Conservation (phyloP, 495 filamentous ascomycete genomes). For the Thermothielavioides terrestris region DNA sequence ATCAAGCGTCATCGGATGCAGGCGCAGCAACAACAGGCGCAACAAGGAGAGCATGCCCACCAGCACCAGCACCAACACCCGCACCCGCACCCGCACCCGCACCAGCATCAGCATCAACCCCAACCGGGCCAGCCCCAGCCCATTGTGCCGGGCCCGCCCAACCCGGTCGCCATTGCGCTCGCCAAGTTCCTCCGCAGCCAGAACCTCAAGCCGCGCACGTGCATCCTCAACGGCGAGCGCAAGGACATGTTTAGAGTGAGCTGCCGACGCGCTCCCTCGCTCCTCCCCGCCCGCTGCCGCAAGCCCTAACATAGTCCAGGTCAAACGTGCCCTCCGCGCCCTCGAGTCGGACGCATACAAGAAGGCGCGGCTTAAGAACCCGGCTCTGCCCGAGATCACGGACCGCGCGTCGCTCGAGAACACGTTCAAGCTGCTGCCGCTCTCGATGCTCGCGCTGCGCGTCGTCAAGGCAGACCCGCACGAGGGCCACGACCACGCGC, state of each 20-base stretch:
- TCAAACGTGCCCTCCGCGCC: conserved; percentile 93
- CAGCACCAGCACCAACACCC: conserved; percentile 33
- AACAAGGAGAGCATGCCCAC: conserved; percentile 29
- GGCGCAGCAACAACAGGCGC: conserved; percentile 55
- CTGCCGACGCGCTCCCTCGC: too few species aligned
- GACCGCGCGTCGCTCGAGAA: conserved; percentile 82
- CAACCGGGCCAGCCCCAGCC: conserved; percentile 41
- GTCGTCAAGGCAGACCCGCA: conserved; percentile 74
- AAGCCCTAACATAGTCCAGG: conserved; percentile 39
- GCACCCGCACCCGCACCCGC: conserved; percentile 50
- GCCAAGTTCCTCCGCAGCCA: conserved; percentile 82
- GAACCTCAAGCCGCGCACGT: conserved; percentile 81
- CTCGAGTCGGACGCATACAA: conserved; percentile 81
- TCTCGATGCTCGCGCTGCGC: conserved; percentile 90
- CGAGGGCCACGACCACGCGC: conserved; percentile 59
- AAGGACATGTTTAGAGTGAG: conserved; percentile 96
- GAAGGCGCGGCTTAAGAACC: conserved; percentile 81
- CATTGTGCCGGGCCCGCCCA: conserved; percentile 64
- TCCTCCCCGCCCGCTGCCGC: neutral
- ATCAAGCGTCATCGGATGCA: conserved; percentile 52
- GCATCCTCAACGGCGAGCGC: conserved; percentile 89
- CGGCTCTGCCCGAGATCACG: conserved; percentile 77
- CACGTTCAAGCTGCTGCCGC: conserved; percentile 87
- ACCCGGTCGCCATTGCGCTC: conserved; percentile 79
- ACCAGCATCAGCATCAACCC: conserved; percentile 56